phyloP scores from a whole-genome alignment of 257 asterid species.

The Sherardia arvensis region DNA sequence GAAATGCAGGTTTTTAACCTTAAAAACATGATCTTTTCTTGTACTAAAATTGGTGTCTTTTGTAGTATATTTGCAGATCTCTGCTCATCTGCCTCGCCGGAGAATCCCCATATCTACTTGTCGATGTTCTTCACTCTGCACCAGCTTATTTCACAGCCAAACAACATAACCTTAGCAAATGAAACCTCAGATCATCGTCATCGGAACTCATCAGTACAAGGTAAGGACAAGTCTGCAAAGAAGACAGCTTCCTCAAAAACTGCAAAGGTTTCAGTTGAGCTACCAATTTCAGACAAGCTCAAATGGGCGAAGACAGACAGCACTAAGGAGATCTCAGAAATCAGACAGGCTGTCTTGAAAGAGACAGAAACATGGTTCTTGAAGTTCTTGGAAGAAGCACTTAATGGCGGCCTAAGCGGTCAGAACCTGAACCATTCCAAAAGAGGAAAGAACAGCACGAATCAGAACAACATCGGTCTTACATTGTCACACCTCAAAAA shows the following conservation, averaged over 20 bases:
- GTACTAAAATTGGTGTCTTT: neutral
- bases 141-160: constrained; percentile 52
- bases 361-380: constrained; percentile 70
- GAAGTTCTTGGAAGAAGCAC: constrained; percentile 57
- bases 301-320: constrained; percentile 75
- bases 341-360: constrained; percentile 27
- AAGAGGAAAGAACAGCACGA: constrained; percentile 33
- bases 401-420: constrained; percentile 48
- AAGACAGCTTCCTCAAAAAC: constrained; percentile 16
- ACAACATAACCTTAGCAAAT: constrained; percentile 22
- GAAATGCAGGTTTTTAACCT: neutral
- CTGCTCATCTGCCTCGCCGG: constrained; percentile 58
- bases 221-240: constrained; percentile 33
- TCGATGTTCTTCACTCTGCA: constrained; percentile 65
- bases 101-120: constrained; percentile 52
- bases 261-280: constrained; percentile 21
- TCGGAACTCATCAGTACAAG: constrained; percentile 27
- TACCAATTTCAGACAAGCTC: constrained; percentile 32
- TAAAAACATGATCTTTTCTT: constrained; percentile 1
- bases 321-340: constrained; percentile 34
- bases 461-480: constrained; percentile 41
- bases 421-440: constrained; percentile 27
- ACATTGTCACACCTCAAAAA: constrained; percentile 69
- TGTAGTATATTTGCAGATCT: constrained; percentile 72
- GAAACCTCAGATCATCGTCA: constrained; percentile 22